A percentile compares a stretch with the other conserved stretches of the same genome.
These are phyloP conservation scores for Dactylonectria estremocensis DNA, from an alignment of 2,329 filamentous ascomycete species.

Conservation along the genomic window DNA sequence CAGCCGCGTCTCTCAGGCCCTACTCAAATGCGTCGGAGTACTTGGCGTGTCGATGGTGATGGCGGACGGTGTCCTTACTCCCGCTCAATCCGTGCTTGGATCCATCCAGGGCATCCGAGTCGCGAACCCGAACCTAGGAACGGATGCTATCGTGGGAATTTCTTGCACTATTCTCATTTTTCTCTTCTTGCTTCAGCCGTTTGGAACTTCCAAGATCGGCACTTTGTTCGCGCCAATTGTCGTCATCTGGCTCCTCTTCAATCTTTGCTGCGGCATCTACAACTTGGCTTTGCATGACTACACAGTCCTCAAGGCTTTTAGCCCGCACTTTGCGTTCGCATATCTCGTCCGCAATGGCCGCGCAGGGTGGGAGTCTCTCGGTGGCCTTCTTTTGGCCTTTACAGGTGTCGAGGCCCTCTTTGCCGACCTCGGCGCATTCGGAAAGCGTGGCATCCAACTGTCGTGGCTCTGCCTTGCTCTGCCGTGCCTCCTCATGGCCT, in stretches of 20 bases:
- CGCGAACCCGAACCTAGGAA: conserved; percentile 67
- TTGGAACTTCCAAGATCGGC: conserved; percentile 74
- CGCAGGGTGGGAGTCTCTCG: conserved; percentile 73
- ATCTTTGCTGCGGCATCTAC: conserved; percentile 75
- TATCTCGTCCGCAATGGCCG: conserved; percentile 72
- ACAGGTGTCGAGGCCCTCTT: conserved; percentile 85
- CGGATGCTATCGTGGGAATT: conserved; percentile 71
- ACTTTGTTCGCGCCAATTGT: conserved; percentile 76
- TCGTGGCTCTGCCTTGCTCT: conserved; percentile 78
- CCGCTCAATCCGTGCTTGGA: conserved; percentile 78
- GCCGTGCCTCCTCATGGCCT: conserved; percentile 75
- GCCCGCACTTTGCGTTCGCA: conserved; percentile 69
- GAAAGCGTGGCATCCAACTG: conserved; percentile 76
- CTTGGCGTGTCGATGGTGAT: conserved; percentile 78
- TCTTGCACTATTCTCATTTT: conserved; percentile 71
- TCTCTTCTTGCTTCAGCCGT: conserved; percentile 74
- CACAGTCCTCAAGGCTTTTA: conserved; percentile 69
- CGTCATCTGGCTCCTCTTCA: conserved; percentile 75
- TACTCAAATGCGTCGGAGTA: conserved; percentile 74
- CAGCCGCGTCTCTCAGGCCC: conserved; percentile 60
- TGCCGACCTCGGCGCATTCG: conserved; percentile 82
- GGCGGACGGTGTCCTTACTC: conserved; percentile 75
- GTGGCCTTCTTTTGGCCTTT: conserved; percentile 79
- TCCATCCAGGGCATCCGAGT: conserved; percentile 76
- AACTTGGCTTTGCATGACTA: conserved; percentile 67